Evolutionary conservation across 2,329 filamentous ascomycete species (phyloP), one percentile per base, ranked within the genome.

Genomic region (Daldinia sp.): DNA sequence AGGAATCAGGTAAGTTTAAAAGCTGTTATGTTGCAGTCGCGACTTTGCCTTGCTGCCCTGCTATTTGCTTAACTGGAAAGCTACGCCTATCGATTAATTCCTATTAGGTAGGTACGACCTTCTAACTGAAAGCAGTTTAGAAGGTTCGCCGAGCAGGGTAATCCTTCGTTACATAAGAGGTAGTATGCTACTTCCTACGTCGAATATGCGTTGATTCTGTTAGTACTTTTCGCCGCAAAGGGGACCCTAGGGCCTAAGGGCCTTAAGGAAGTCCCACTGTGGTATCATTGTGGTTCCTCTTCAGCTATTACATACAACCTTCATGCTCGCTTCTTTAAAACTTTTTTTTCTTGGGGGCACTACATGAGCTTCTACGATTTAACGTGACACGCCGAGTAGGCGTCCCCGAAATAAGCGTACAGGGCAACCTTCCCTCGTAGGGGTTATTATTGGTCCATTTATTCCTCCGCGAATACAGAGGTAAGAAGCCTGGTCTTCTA

Each of bases 91-190:
- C 39, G 30, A 56, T 54, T 54, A 39, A 12, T 54, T 54, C 51
- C 33, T 67, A 54, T 67, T 60, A 50, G 51, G 57, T 67, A 63
- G 56, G 56, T 58, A 60, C 46, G 26, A 44, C 37, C 42, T 50
- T 51, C 35, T 28, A 35, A 46, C 23, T 63, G 51, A 50, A 57
- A 56, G 39, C 35, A 51, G 39, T 23, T 30, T 60, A 50, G 28
- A 60, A 51, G 41, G 41, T 56, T 54, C 60, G 67, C 67, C 67
- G 67, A 69, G 56, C 67, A 66, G 51, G 63, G 55, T 39, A 66
- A 60, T 65, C 55, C 63, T 41, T 69, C 53, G 18, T 64, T 41
- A 41, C 53, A 42, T 56, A 23, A 15, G 33, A 23, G 12, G 20
- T 26, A 26, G 44, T 48, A 48, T 26, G 18, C 50, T 54, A 6